phyloP scores from a whole-genome alignment of 108 stramenopile species.

The Skeletonema tropicum region DNA sequence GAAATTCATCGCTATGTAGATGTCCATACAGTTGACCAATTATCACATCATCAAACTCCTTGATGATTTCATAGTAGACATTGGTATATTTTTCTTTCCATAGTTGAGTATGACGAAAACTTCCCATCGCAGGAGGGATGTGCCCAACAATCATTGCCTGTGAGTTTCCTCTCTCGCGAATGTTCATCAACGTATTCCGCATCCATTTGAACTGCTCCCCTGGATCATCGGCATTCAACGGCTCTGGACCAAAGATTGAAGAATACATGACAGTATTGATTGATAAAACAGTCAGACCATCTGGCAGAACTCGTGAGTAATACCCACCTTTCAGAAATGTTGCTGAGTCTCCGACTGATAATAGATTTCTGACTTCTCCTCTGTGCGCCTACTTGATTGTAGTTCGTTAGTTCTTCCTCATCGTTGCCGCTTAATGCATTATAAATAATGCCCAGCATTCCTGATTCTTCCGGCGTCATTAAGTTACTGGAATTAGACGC shows the following conservation, averaged over 20 bases:
- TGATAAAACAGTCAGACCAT: constrained; percentile 52
- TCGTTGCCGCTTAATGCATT: constrained; percentile 8
- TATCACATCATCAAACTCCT: constrained; percentile 44
- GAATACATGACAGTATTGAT: constrained; percentile 73
- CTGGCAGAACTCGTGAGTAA: constrained; percentile 51
- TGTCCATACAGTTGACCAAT: constrained; percentile 73
- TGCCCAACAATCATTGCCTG: constrained; percentile 63
- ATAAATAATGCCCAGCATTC: constrained; percentile 41
- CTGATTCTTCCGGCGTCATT: constrained; percentile 15
- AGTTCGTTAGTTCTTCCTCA: not conserved
- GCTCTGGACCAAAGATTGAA: constrained; percentile 38
- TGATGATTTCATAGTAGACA: constrained; percentile 30
- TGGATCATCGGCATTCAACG: constrained; percentile 57
- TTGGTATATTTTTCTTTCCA: constrained; percentile 64
- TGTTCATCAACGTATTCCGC: constrained; percentile 37
- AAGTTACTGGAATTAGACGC: constrained; percentile 7
- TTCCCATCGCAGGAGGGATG: constrained; percentile 67
- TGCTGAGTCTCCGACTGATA: constrained; percentile 31
- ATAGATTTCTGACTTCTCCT: constrained; percentile 25
- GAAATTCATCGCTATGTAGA: constrained; percentile 78
- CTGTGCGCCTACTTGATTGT: constrained; percentile 17
- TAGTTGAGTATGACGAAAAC: constrained; percentile 59
- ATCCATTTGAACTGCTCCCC: constrained; percentile 71
- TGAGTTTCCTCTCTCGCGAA: constrained; percentile 8
- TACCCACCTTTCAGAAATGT: constrained; percentile 68